These are phyloP conservation scores for Saccharum spontaneum DNA, from an alignment of 176 grass and related monocot genomes.

Conservation along the genomic window DNA sequence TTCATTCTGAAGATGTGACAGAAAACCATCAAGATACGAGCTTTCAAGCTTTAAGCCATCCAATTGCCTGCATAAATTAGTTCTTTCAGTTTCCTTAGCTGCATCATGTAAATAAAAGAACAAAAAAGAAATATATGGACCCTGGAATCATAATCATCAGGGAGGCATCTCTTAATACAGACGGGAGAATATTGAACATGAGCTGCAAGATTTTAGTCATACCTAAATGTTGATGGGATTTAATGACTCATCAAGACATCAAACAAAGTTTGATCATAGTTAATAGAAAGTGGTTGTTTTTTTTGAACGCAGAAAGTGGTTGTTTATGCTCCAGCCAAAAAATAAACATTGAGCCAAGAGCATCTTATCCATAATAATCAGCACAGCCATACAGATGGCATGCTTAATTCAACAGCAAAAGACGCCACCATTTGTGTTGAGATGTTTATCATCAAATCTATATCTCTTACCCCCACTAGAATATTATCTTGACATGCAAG, in stretches of 20 bases:
- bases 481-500: no score
- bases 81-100: slow-evolving; percentile 31
- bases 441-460: no score
- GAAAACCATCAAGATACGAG: slow-evolving; percentile 79
- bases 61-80: slow-evolving; percentile 68
- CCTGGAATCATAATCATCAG: not conserved
- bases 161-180: not conserved
- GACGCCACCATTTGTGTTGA: no score
- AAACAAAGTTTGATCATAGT: not conserved
- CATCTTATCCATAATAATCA: not conserved
- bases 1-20: slow-evolving; percentile 80
- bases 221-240: not conserved
- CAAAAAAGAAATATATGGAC: not conserved
- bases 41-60: slow-evolving; percentile 68
- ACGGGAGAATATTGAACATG: not conserved
- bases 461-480: no score
- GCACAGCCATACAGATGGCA: not conserved
- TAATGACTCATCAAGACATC: not conserved
- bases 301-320: no score
- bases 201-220: not conserved
- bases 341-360: not conserved
- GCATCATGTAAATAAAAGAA: not conserved
- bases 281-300: not conserved
- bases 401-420: not conserved
- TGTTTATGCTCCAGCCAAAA: no score